Evolutionary conservation across 73 alveolate genomes (phyloP), one percentile per base, ranked within the genome.

Genomic region (Paramecium tetraurelia): DNA sequence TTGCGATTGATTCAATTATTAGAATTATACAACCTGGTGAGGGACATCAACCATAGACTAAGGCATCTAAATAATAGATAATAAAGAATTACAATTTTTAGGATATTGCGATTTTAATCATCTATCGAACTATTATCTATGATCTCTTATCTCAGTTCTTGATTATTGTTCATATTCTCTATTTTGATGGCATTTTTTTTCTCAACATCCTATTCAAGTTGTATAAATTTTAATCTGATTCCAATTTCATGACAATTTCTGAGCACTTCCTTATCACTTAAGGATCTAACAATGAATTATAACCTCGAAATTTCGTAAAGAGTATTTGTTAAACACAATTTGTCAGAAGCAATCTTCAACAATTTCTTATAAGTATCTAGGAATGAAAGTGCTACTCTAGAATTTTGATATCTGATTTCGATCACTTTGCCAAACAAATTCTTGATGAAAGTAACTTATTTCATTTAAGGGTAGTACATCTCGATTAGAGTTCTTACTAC

Each of bases 271-370:
- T 36, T 72, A 16, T 72, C 86, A 48, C 8, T 16, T 48, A 59
- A 21, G 3, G n/a, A 36, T n/a, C 12, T 72, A 35, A 40, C 5
- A 9, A 72, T 72, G 18, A 80, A 46, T 43, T 80, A 80, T 44
- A 80, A 80, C 12, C 90, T 41, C 10, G 90, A 80, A 11, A 80
- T 24, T 24, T 80, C 90, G 43, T 80, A 80, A 7, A 80, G 22
- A 14, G n/a, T 8, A 48, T 80, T 80, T 9, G 90, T 44, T 22
- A 80, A 5, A 22, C 76, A 41, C 10, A 80, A 21, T 80, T 80
- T 80, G 2, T 2, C 3, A 16, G 20, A 16, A 21, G 90, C 75
- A 1, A 80, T 46, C 3, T 29, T 18, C 12, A 18, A 44, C 12
- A 80, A 35, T 3, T 80, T 80, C 4, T 80, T 40, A 24, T 80